Conservation (phyloP, 2,329 filamentous ascomycete species). For the Botrytis galanthina region DNA sequence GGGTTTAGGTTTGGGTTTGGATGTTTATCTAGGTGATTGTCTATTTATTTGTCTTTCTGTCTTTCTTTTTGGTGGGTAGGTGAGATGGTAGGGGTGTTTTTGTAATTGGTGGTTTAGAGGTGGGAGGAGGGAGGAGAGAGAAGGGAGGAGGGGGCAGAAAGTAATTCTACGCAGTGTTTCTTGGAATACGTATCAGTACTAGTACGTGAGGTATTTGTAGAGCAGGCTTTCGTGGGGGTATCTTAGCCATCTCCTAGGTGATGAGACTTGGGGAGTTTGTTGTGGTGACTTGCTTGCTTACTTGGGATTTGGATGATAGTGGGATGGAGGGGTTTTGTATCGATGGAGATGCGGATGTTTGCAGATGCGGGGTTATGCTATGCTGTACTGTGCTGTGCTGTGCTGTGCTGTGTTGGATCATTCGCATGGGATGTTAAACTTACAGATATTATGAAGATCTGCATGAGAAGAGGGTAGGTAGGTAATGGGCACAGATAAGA, state of each 20-base stretch:
- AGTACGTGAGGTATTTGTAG: too few species aligned
- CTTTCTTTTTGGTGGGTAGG: not conserved
- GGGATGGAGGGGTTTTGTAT: not conserved
- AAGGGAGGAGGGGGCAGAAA: too few species aligned
- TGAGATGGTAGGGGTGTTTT: not conserved
- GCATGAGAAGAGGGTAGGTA: too few species aligned
- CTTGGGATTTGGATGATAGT: not conserved
- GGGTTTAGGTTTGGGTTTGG: not conserved
- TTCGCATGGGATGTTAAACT: too few species aligned
- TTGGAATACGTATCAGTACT: not conserved
- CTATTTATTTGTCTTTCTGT: not conserved
- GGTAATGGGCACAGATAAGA: not conserved
- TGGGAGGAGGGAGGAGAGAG: too few species aligned
- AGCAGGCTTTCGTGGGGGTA: too few species aligned
- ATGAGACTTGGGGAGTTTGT: not conserved
- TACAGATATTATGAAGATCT: not conserved
- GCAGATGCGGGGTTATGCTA: not conserved
- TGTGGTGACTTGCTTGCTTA: not conserved
- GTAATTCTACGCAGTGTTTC: not conserved
- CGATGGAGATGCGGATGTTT: not conserved
- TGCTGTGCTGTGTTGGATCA: too few species aligned
- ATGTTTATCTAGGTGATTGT: not conserved
- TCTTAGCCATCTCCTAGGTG: not conserved
- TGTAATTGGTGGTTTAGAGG: not conserved
- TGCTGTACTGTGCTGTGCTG: not conserved